A percentile compares a stretch with the other conserved stretches of the same genome.
Evolutionary conservation across 2,329 filamentous ascomycete genomes (phyloP).

Genomic region (Penicillium sp.): DNA sequence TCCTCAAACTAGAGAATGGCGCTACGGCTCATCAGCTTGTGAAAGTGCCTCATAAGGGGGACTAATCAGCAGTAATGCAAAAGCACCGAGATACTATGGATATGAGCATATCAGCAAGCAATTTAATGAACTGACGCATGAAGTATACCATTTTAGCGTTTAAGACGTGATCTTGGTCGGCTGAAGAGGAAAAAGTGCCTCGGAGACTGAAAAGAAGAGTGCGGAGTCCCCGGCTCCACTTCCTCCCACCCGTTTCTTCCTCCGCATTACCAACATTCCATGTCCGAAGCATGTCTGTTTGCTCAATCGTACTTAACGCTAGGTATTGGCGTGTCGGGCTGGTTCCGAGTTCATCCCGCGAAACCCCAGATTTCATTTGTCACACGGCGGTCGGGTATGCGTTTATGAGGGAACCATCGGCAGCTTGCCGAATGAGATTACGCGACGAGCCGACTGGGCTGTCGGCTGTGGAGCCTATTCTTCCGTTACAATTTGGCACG

Average conservation of each 20-base stretch:
- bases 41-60: constrained; percentile 49
- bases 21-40: constrained; percentile 54
- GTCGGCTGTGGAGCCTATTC: constrained; percentile 9
- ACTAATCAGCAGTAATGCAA: neutral
- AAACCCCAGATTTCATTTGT: neutral
- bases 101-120: neutral
- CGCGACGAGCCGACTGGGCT: constrained; percentile 13
- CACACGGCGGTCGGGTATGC: neutral
- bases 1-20: constrained; percentile 53
- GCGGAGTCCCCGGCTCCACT: neutral
- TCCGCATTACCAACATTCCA: neutral
- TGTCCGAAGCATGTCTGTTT: neutral
- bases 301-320: neutral
- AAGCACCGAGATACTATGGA: neutral
- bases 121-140: neutral
- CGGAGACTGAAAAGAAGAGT: neutral
- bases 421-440: constrained; percentile 7
- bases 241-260: neutral
- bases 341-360: neutral
- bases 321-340: neutral
- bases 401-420: constrained; percentile 6
- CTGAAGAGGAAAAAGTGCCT: neutral
- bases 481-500: constrained; percentile 2
- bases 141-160: constrained; percentile 6
- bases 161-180: constrained; percentile 1